Evolutionary conservation across 306 rosid species (phyloP), one percentile per base, ranked within the genome.

Genomic region (Aeschynomene evenia): DNA sequence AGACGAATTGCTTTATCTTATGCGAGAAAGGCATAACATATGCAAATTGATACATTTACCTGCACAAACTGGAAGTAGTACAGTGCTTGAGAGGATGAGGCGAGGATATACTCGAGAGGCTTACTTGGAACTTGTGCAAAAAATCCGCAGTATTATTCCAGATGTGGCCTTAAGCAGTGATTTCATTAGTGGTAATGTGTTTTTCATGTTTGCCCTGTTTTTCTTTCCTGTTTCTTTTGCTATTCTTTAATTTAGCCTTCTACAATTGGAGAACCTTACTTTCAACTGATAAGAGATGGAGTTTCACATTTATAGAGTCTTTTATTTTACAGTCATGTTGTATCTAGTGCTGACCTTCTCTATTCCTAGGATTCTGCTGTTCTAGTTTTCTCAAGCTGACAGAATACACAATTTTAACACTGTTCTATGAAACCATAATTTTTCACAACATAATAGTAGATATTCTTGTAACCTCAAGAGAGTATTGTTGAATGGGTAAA

Each of bases 51-150:
- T 94, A 52, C 97, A 94, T 81, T 85, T 89, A 77, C 99, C 97
- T 76, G 99, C 97, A 28, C 97, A 95, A 78, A 83, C 82, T 43
- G 97, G 97, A 55, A 91, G 74, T 78, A 91, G 84, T 73, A 24
- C 23, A 8, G 89, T 89, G 72, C 92, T 95, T 45, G 95, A 89
- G 82, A 85, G 95, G 73, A 91, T 95, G 99, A 96, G 97, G 40
- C 81, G 99, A 55, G 99, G 97, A 72, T 95, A 95, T 72, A 85
- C 97, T 14, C 89, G 96, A 16, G 97, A 89, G 78, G 97, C 91
- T 14, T 95, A 95, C 80, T 75, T 95, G 55, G 97, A 87, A 55
- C 97, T 95, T 77, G 97, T 95, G 83, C 81, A 84, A 37, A 95
- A 91, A 79, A 87, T 91, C 60, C 82, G 91, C 50, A 77, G 74